A percentile compares a stretch with the other conserved stretches of the same genome.
phyloP scores from a whole-genome alignment of 1,284 basidiomycete genomes.

The Dichomitus squalens region DNA sequence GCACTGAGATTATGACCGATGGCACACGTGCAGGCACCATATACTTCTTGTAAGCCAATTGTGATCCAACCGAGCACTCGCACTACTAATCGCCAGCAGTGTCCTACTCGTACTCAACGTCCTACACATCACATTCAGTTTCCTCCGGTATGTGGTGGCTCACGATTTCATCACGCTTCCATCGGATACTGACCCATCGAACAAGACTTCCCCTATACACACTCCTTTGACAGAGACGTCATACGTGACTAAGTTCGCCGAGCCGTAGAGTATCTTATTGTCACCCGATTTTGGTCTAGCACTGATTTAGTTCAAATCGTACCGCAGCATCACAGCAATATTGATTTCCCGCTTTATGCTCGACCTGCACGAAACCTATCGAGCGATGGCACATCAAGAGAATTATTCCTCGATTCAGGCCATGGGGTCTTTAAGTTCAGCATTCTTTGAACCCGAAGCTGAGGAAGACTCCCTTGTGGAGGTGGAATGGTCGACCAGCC shows the following conservation, averaged over 20 bases:
- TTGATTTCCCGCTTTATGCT: neutral
- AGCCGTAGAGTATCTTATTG: neutral
- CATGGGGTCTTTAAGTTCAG: too few species aligned
- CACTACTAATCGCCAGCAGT: neutral
- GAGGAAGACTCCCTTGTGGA: too few species aligned
- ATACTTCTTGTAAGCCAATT: neutral
- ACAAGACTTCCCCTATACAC: neutral
- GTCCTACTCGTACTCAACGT: neutral
- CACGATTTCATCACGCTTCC: accelerated
- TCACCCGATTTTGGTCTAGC: neutral
- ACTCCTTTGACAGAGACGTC: neutral
- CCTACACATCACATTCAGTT: neutral
- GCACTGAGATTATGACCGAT: neutral
- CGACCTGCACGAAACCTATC: neutral
- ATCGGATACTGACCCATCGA: neutral
- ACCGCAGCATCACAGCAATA: neutral
- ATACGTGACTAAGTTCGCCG: neutral
- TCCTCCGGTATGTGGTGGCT: neutral
- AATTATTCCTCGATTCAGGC: neutral
- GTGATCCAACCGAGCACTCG: too few species aligned
- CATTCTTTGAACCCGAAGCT: too few species aligned
- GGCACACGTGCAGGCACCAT: too few species aligned
- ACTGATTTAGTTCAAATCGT: neutral
- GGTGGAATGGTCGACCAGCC: too few species aligned
- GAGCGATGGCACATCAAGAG: neutral